phyloP scores from a whole-genome alignment of 192 early-diverging fungal species.

The Oehlia diaphana region DNA sequence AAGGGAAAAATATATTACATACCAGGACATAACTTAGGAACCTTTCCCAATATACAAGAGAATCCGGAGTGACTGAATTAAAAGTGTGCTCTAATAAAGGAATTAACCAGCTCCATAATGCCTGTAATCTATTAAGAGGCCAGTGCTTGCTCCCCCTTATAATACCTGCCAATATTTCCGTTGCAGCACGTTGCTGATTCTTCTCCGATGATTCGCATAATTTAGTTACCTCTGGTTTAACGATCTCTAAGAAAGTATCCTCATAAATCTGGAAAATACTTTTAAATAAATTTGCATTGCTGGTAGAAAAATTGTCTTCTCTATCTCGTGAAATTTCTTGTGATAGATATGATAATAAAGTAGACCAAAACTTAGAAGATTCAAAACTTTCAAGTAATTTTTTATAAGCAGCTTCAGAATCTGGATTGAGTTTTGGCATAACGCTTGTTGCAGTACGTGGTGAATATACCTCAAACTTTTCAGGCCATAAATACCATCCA shows the following conservation, averaged over 20 bases:
- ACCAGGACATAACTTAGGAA: constrained; percentile 61
- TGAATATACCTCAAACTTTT: constrained; percentile 55
- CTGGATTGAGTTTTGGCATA: constrained; percentile 58
- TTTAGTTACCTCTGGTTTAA: constrained; percentile 56
- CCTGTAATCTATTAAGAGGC: constrained; percentile 43
- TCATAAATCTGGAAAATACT: constrained; percentile 74
- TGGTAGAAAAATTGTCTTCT: constrained; percentile 64
- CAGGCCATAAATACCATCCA: constrained; percentile 87
- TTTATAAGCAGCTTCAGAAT: constrained; percentile 56
- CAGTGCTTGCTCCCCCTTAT: constrained; percentile 91
- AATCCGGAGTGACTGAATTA: constrained; percentile 69
- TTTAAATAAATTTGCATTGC: constrained; percentile 63
- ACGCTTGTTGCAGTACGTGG: constrained; percentile 35
- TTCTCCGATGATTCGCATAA: constrained; percentile 65
- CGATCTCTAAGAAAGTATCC: constrained; percentile 52
- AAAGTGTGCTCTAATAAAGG: constrained; percentile 65
- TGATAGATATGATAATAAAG: constrained; percentile 60
- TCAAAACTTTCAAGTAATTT: constrained; percentile 55
- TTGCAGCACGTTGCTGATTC: constrained; percentile 75
- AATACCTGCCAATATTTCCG: constrained; percentile 79
- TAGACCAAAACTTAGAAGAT: constrained; percentile 66
- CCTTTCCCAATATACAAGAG: constrained; percentile 72
- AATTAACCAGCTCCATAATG: constrained; percentile 71
- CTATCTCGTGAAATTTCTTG: constrained; percentile 65
- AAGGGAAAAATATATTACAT: constrained; percentile 8